A percentile compares a stretch with the other conserved stretches of the same genome.
phyloP scores from a whole-genome alignment of 1,284 basidiomycete species.

The Amylostereum chailletii region DNA sequence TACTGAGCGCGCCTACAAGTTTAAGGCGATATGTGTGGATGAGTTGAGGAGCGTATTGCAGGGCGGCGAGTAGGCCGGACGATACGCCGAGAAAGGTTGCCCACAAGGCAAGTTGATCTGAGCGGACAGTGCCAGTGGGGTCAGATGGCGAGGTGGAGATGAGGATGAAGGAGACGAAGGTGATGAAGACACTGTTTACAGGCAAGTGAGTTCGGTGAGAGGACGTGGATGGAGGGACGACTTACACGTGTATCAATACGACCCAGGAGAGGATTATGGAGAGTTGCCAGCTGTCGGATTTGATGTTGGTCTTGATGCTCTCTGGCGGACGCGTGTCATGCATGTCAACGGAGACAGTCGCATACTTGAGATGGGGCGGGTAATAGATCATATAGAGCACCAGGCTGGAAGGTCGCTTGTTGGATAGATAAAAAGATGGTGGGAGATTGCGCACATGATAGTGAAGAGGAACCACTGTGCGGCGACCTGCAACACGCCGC shows the following conservation, averaged over 20 bases:
- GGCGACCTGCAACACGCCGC: conserved; percentile 79
- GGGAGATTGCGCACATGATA: conserved; percentile 56
- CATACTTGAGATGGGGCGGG: conserved; percentile 74
- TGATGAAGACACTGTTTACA: conserved; percentile 37
- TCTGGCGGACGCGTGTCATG: conserved; percentile 32
- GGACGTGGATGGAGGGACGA: conserved; percentile 11
- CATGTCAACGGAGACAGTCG: conserved; percentile 33
- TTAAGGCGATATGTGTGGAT: conserved; percentile 69
- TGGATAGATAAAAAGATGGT: not conserved
- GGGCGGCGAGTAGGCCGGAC: conserved; percentile 67
- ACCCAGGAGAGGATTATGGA: conserved; percentile 72
- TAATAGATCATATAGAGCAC: conserved; percentile 92
- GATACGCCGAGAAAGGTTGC: conserved; percentile 85
- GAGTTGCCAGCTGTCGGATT: conserved; percentile 65
- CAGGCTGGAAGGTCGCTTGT: conserved; percentile 40
- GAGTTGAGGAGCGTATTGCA: conserved; percentile 89
- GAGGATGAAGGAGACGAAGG: conserved; percentile 48
- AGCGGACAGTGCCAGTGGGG: conserved; percentile 27
- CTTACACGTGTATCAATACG: conserved; percentile 70
- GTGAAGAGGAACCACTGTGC: conserved; percentile 86
- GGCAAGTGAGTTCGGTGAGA: conserved; percentile 4
- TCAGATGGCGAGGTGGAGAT: conserved; percentile 35
- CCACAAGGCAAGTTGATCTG: conserved; percentile 50
- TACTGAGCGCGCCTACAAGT: conserved; percentile 86
- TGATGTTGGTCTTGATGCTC: conserved; percentile 39